phyloP scores from a whole-genome alignment of 176 grass and related monocot genomes.

The Otatea glauca region DNA sequence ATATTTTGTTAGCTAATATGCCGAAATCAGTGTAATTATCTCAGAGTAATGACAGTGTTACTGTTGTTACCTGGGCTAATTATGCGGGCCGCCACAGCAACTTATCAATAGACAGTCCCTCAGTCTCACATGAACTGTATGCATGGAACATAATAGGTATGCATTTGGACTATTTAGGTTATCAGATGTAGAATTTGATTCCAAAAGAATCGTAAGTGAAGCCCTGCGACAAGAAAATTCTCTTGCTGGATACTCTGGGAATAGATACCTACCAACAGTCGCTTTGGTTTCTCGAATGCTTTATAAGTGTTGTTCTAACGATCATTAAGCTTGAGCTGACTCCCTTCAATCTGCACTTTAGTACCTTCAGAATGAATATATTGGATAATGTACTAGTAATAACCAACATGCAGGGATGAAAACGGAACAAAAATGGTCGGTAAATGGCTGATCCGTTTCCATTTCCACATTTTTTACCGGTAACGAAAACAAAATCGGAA shows the following conservation, averaged over 20 bases:
- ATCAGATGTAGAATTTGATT: constrained; percentile 5
- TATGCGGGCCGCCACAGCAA: no score
- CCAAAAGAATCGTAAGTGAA: not conserved
- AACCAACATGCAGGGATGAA: no score
- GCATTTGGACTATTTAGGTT: constrained; percentile 21
- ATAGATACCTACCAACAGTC: not conserved
- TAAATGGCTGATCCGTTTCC: no score
- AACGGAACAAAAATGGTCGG: no score
- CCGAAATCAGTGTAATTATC: no score
- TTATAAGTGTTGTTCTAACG: not conserved
- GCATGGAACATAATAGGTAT: not conserved
- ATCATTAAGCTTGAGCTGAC: not conserved
- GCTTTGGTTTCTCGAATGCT: not conserved
- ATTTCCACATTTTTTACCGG: no score
- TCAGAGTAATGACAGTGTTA: no score
- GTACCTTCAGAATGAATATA: not conserved
- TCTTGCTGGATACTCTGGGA: not conserved
- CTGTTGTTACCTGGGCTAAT: no score
- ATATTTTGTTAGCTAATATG: no score
- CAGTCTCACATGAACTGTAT: not conserved
- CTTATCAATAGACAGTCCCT: no score
- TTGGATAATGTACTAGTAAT: not conserved
- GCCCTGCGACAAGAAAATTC: not conserved
- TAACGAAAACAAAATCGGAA: no score
- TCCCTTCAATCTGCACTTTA: not conserved